Conservation (phyloP, 2,329 filamentous ascomycete genomes). For the Diaporthe longicolla region DNA sequence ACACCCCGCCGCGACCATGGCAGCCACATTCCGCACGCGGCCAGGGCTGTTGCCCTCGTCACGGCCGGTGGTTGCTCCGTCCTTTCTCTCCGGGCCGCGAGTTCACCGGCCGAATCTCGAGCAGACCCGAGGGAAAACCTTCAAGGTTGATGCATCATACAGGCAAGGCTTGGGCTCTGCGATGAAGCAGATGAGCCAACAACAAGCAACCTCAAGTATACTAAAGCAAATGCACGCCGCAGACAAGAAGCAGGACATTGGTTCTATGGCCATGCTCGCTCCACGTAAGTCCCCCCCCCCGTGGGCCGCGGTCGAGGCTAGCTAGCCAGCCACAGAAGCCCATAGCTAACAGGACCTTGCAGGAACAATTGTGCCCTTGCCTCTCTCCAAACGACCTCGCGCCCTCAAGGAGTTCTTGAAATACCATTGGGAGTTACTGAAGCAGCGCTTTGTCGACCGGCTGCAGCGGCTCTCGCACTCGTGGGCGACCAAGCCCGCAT, state of each 20-base stretch:
- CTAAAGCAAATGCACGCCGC: background rate
- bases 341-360: background rate
- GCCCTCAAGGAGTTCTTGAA: slow-evolving; percentile 48
- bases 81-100: slow-evolving; percentile 22
- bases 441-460: slow-evolving; percentile 54
- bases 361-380: slow-evolving; percentile 66
- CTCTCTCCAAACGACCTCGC: slow-evolving; percentile 53
- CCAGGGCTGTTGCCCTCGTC: slow-evolving; percentile 35
- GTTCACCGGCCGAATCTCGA: slow-evolving; percentile 24
- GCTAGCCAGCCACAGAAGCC: too few relatives aligned
- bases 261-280: slow-evolving; percentile 30
- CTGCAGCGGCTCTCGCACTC: slow-evolving; percentile 56
- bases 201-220: slow-evolving; percentile 33
- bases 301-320: background rate
- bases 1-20: slow-evolving; percentile 29
- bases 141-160: slow-evolving; percentile 29
- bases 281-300: slow-evolving; percentile 27
- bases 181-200: background rate
- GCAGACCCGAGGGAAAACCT: slow-evolving; percentile 30
- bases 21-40: slow-evolving; percentile 43
- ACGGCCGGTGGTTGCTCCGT: background rate
- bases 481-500: slow-evolving; percentile 53
- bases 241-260: background rate
- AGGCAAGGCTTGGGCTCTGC: slow-evolving; percentile 8
- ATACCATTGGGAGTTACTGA: slow-evolving; percentile 56